Percentiles rank a stretch among this genome's conserved stretches.
Evolutionary conservation across 305 asterid species (phyloP).

Genomic region (Solanum aculeatissimum): DNA sequence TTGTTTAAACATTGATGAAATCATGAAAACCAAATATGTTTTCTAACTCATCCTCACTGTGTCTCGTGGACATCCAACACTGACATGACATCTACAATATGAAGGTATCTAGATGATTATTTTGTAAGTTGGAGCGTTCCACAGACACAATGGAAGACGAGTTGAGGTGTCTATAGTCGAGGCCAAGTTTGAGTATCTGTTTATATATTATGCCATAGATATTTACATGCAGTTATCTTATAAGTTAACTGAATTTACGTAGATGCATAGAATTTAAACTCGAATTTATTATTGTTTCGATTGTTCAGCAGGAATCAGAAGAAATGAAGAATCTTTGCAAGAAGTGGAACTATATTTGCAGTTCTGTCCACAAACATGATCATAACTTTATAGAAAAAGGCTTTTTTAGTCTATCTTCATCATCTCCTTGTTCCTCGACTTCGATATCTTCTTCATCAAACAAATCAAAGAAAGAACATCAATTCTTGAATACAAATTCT

Average conservation of each 20-base stretch:
- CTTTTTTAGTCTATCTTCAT: conserved; percentile 20
- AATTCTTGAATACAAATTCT: conserved; percentile 35
- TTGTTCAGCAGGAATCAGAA: not conserved
- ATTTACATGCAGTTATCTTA: no score
- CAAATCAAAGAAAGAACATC: conserved; percentile 20
- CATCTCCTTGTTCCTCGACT: conserved; percentile 60
- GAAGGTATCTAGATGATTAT: not conserved
- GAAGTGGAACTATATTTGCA: not conserved
- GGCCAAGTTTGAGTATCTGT: no score
- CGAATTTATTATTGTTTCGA: not conserved
- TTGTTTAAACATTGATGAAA: no score
- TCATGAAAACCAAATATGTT: no score
- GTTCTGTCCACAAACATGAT: not conserved
- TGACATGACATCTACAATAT: not conserved
- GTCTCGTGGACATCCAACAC: not conserved
- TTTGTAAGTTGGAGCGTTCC: not conserved
- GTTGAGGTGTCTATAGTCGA: not conserved
- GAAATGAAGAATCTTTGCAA: not conserved
- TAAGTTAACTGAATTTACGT: no score
- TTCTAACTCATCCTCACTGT: not conserved
- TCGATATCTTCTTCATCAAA: conserved; percentile 35
- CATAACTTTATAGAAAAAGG: conserved; percentile 43
- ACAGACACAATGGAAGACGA: not conserved
- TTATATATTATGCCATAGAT: no score
- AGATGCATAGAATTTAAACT: not conserved